These are phyloP conservation scores for Intubia oerlemansii DNA, from an alignment of 2,329 filamentous ascomycete genomes.

Conservation along the genomic window DNA sequence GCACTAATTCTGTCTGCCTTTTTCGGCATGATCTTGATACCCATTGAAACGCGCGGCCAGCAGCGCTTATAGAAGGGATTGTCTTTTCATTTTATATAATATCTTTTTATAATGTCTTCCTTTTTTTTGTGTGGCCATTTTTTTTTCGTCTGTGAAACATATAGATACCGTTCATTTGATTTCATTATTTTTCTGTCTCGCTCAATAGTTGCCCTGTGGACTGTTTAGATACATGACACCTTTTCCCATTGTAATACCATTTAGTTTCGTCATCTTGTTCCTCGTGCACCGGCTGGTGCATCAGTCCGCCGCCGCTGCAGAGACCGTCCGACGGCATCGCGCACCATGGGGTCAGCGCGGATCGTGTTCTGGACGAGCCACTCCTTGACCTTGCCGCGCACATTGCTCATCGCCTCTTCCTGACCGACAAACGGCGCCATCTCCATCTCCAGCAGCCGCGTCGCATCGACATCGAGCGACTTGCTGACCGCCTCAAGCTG, in stretches of 20 bases:
- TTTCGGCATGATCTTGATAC: conserved; percentile 35
- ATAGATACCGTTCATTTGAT: too few relatives aligned
- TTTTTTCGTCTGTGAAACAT: not conserved
- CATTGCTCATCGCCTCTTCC: conserved; percentile 34
- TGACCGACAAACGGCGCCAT: conserved; percentile 66
- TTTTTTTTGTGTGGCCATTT: not conserved
- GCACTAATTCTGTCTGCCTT: conserved; percentile 36
- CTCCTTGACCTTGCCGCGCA: conserved; percentile 57
- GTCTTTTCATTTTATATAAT: not conserved
- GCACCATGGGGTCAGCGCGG: conserved; percentile 58
- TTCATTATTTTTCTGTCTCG: too few relatives aligned
- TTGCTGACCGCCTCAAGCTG: conserved; percentile 39
- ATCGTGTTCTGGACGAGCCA: conserved; percentile 80
- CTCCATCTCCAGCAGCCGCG: conserved; percentile 53
- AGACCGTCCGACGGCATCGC: conserved; percentile 51
- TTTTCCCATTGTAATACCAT: too few relatives aligned
- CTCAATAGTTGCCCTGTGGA: too few relatives aligned
- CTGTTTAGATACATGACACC: too few relatives aligned
- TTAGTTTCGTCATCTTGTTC: conserved; percentile 23
- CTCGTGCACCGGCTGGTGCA: conserved; percentile 38
- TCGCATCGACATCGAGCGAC: conserved; percentile 46
- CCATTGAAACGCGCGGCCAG: conserved; percentile 39
- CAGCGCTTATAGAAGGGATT: conserved; percentile 32
- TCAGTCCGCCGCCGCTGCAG: conserved; percentile 40
- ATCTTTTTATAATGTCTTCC: not conserved